Conservation (phyloP, 495 filamentous ascomycete genomes). For the Penicilliopsis zonata region DNA sequence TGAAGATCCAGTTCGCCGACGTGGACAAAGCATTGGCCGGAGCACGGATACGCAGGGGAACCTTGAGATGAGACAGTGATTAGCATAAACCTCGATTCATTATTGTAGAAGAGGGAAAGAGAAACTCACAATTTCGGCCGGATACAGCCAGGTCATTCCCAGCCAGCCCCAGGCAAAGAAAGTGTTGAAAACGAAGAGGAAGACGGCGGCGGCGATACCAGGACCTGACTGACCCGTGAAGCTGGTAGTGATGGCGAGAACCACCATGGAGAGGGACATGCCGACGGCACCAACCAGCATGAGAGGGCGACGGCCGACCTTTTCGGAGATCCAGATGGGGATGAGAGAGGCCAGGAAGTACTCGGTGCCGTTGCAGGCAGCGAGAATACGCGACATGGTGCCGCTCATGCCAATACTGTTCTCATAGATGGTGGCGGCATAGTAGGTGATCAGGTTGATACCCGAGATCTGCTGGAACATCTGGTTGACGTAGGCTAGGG, state of each 20-base stretch:
- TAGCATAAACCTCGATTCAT: too few species aligned
- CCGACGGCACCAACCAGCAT: slow-evolving; percentile 64
- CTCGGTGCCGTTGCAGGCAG: slow-evolving; percentile 60
- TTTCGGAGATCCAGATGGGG: slow-evolving; percentile 59
- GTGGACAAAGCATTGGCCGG: slow-evolving; percentile 64
- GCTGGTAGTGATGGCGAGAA: slow-evolving; percentile 41
- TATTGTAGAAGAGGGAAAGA: too few species aligned
- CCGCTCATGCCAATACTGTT: slow-evolving; percentile 41
- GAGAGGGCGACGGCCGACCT: slow-evolving; percentile 54
- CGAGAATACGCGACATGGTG: slow-evolving; percentile 51
- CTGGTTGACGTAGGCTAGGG: slow-evolving; percentile 64
- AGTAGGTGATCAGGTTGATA: slow-evolving; percentile 69
- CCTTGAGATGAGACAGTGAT: too few species aligned
- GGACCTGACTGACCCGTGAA: slow-evolving; percentile 23
- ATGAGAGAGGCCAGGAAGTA: slow-evolving; percentile 66
- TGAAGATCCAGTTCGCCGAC: slow-evolving; percentile 36
- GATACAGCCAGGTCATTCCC: slow-evolving; percentile 68
- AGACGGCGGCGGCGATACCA: slow-evolving; percentile 40
- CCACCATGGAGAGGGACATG: slow-evolving; percentile 56
- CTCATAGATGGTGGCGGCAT: slow-evolving; percentile 53
- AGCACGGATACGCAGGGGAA: slow-evolving; percentile 59
- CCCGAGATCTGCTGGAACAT: slow-evolving; percentile 70
- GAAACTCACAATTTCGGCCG: slow-evolving; percentile 48
- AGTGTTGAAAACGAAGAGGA: slow-evolving; percentile 64
- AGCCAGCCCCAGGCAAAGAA: slow-evolving; percentile 72